Base-by-base conservation (phyloP, 352 stramenopile species). In the Pythium insidiosum region DNA sequence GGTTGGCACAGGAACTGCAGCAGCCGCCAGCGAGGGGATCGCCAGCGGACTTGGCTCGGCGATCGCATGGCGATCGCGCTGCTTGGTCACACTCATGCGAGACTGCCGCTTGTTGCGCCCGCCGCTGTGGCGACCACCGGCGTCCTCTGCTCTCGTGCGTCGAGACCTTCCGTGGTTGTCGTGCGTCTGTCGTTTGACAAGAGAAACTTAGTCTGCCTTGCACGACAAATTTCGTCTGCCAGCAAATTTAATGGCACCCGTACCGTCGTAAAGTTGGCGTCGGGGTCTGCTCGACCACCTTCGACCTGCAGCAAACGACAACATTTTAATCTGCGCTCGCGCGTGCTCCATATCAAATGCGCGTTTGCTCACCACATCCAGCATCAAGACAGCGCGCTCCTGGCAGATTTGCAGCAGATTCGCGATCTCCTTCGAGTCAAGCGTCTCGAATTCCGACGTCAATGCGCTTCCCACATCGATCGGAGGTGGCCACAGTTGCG, bases 351-450 rank as follows among this genome's bases (percentile, higher is more conserved):
- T 3, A 36, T 0, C 6, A 22, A 37, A n/a, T 7, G 6, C 33
- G 3, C 21, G 9, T 1, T 22, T 5, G 38, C 69, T 26, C 43
- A 87, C 79, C 43, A 73, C 61, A 29, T 92, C 80, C 20, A 92
- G 67, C 71, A 92, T 87, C 13, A 70, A 38, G 5, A 56, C 63
- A 15, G 73, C 68, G 18, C 78, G 73, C 31, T 88, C 73, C 47
- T 88, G 73, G 28, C 80, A 92, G 19, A 88, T 73, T 29, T 85
- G 66, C n/a, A 92, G 41, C 21, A 89, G 40, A 13, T 63, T 55
- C 10, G 50, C 62, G 39, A 92, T 88, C 18, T 76, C 68, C 25
- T 73, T 68, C 10, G 77, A 53, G 1, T 81, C 61, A 1, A 89
- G 61, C 6, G 61, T 74, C 38, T 88, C 80, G 34, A 92, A 88